Percentiles rank a stretch among this genome's conserved stretches.
These are phyloP conservation scores for Hondaea fermentalgiana DNA, from an alignment of 108 stramenopile species.

Conservation along the genomic window DNA sequence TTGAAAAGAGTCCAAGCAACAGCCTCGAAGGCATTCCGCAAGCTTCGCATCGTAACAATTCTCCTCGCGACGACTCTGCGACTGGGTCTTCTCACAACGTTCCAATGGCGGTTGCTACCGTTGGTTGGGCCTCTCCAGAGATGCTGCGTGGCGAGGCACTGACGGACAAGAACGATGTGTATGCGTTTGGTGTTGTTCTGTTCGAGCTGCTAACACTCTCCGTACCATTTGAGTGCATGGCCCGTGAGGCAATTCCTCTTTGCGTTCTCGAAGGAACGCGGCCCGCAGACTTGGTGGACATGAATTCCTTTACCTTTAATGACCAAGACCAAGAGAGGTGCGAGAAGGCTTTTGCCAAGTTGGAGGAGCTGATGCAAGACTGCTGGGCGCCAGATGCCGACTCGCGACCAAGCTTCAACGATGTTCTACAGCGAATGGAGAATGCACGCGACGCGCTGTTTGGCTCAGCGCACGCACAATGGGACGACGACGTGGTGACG, in stretches of 20 bases:
- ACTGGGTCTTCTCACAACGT: too few relatives aligned
- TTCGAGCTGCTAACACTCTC: not conserved
- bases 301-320: not conserved
- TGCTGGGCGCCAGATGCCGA: not conserved
- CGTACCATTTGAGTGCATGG: not conserved
- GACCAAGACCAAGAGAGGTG: too few relatives aligned
- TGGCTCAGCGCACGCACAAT: not conserved
- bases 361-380: not conserved
- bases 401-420: not conserved
- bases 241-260: not conserved
- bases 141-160: not conserved
- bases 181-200: not conserved
- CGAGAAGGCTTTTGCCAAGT: not conserved
- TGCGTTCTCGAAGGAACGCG: not conserved
- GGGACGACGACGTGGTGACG: not conserved
- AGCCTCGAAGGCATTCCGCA: too few relatives aligned
- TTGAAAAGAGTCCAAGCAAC: too few relatives aligned
- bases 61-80: too few relatives aligned
- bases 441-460: not conserved
- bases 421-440: not conserved
- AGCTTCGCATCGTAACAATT: too few relatives aligned
- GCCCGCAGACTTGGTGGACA: not conserved
- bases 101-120: not conserved
- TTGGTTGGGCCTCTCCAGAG: slow-evolving; percentile 12
- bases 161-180: not conserved